A percentile compares a stretch with the other conserved stretches of the same genome.
Conservation (phyloP, 2,329 filamentous ascomycete genomes). For the Penicillium paneum region DNA sequence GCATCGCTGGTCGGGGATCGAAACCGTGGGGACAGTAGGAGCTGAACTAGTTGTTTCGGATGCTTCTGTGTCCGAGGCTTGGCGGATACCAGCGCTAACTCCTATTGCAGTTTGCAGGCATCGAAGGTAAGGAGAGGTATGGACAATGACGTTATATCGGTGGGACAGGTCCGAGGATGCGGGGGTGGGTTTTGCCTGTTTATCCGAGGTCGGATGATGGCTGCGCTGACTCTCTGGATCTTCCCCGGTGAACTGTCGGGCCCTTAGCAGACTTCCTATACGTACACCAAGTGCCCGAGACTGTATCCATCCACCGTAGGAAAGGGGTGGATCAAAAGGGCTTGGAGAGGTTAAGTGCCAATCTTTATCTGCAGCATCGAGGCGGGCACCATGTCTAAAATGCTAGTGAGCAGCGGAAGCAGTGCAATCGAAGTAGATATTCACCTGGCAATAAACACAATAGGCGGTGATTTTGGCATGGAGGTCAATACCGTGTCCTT, state of each 20-base stretch:
- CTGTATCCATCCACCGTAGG: slow-evolving; percentile 91
- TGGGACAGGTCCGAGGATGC: slow-evolving; percentile 12
- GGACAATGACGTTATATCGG: slow-evolving; percentile 68
- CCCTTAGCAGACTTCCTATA: slow-evolving; percentile 69
- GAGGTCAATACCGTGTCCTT: slow-evolving; percentile 7
- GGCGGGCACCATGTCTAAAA: slow-evolving; percentile 78
- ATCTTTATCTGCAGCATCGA: slow-evolving; percentile 90
- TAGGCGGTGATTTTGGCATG: slow-evolving; percentile 41
- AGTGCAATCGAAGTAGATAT: background rate
- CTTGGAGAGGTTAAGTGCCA: slow-evolving; percentile 93
- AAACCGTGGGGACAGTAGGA: background rate
- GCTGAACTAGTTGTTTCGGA: slow-evolving; percentile 1
- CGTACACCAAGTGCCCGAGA: slow-evolving; percentile 75
- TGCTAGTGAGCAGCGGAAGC: slow-evolving; percentile 39
- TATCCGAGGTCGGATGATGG: slow-evolving; percentile 10
- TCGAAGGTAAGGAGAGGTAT: slow-evolving; percentile 89
- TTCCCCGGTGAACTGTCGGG: slow-evolving; percentile 38
- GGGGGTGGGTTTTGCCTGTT: slow-evolving; percentile 8
- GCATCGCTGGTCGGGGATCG: slow-evolving; percentile 18
- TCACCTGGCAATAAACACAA: slow-evolving; percentile 45
- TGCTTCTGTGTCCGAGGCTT: slow-evolving; percentile 30
- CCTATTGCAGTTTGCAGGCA: slow-evolving; percentile 90
- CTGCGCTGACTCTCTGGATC: slow-evolving; percentile 4
- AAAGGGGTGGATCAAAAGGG: slow-evolving; percentile 92
- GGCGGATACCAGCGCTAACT: slow-evolving; percentile 76